Percentiles rank a stretch among this genome's conserved stretches.
Evolutionary conservation across 2,329 filamentous ascomycete species (phyloP).

Genomic region (Shiraia sp.): DNA sequence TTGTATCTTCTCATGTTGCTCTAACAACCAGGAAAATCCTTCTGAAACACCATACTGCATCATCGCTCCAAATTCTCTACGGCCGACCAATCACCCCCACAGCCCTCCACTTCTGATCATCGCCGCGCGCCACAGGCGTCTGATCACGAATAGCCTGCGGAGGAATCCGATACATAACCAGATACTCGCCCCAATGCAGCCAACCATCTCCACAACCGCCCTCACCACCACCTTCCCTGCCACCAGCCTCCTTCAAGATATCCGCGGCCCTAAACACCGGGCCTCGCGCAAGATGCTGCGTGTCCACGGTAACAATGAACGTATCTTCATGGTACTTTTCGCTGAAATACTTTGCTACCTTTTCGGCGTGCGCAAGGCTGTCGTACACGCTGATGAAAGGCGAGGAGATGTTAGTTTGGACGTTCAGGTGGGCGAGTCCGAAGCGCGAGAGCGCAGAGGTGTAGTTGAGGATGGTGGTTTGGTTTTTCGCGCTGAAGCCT

Average conservation of each 20-base stretch:
- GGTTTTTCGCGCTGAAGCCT: conserved; percentile 41
- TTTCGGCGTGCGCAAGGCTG: conserved; percentile 28
- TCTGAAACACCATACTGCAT: too few relatives aligned
- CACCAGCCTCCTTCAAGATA: conserved; percentile 19
- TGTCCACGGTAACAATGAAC: conserved; percentile 34
- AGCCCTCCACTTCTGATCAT: conserved; percentile 20
- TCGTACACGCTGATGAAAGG: conserved; percentile 42
- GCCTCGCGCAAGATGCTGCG: conserved; percentile 32
- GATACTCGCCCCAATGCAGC: conserved; percentile 41
- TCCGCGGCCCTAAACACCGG: conserved; percentile 40
- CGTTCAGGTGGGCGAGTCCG: conserved; percentile 34
- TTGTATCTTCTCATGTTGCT: too few relatives aligned
- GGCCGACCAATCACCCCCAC: conserved; percentile 13
- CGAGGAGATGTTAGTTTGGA: conserved; percentile 40
- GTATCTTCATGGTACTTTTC: conserved; percentile 26
- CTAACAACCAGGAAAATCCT: too few relatives aligned
- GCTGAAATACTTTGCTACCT: conserved; percentile 26
- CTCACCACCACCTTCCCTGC: conserved; percentile 3
- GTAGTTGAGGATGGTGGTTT: conserved; percentile 38
- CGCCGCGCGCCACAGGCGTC: conserved; percentile 26
- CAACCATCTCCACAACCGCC: conserved; percentile 11
- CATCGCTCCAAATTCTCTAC: neutral
- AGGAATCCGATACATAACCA: conserved; percentile 41
- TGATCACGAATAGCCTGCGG: conserved; percentile 36
- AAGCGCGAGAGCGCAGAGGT: conserved; percentile 27